phyloP scores from a whole-genome alignment of 2,329 filamentous ascomycete species.

The Penicillium psychrosexuale region DNA sequence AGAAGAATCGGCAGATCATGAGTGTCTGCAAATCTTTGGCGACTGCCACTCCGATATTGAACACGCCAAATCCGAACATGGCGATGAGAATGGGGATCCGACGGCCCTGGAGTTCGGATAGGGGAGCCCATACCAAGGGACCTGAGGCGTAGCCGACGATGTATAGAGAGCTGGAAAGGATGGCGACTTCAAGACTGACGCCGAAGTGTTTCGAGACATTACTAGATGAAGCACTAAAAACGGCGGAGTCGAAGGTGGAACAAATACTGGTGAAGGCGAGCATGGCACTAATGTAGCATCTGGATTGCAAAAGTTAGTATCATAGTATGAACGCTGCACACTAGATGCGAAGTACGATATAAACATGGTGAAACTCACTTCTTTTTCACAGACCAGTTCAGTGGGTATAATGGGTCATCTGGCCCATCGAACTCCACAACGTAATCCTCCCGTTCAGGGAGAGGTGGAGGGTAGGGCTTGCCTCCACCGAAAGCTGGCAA shows the following conservation, averaged over 20 bases:
- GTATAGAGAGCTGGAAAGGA: slow-evolving; percentile 47
- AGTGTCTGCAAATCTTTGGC: slow-evolving; percentile 37
- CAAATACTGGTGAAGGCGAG: slow-evolving; percentile 26
- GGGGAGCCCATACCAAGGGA: slow-evolving; percentile 57
- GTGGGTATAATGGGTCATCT: slow-evolving; percentile 51
- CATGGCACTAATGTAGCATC: slow-evolving; percentile 19
- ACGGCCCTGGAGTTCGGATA: slow-evolving; percentile 59
- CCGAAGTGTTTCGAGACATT: slow-evolving; percentile 50
- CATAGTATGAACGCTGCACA: neutral
- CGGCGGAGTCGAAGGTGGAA: slow-evolving; percentile 54
- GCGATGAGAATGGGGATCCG: slow-evolving; percentile 50
- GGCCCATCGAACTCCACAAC: slow-evolving; percentile 54
- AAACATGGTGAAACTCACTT: slow-evolving; percentile 34
- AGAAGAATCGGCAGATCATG: slow-evolving; percentile 45
- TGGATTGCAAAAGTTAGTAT: neutral
- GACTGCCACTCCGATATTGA: slow-evolving; percentile 45
- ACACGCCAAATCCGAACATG: slow-evolving; percentile 42
- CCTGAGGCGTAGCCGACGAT: slow-evolving; percentile 55
- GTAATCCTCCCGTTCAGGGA: slow-evolving; percentile 53
- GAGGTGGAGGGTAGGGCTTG: slow-evolving; percentile 51
- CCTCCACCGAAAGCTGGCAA: slow-evolving; percentile 35
- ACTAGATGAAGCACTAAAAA: slow-evolving; percentile 64
- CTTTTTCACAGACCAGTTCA: slow-evolving; percentile 51
- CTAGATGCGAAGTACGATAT: neutral
- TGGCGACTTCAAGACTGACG: slow-evolving; percentile 41